phyloP scores from a whole-genome alignment of 1,284 basidiomycete genomes.

The Mycena citricolor region DNA sequence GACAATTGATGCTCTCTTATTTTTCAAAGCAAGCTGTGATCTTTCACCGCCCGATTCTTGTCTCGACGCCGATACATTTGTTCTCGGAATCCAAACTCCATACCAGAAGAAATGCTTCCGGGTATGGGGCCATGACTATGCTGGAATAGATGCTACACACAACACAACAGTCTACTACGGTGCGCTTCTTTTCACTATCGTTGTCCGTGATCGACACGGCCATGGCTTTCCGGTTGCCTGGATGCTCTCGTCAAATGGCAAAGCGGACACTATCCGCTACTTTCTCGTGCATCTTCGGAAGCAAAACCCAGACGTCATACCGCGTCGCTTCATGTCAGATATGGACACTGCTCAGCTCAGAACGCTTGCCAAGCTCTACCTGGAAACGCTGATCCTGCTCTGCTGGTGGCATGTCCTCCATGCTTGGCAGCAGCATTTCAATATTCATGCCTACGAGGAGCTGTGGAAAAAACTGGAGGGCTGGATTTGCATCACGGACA shows the following conservation, averaged over 20 bases:
- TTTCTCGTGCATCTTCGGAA: constrained; percentile 15
- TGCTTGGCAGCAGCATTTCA: constrained; percentile 25
- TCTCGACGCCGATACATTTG: constrained; percentile 11
- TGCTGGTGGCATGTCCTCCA: constrained; percentile 27
- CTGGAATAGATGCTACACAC: constrained; percentile 24
- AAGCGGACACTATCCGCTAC: constrained; percentile 18
- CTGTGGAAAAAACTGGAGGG: constrained; percentile 21
- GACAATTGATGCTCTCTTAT: constrained; percentile 4
- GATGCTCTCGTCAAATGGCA: constrained; percentile 26
- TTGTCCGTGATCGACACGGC: constrained; percentile 23
- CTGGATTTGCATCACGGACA: constrained; percentile 19
- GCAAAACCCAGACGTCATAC: constrained; percentile 11
- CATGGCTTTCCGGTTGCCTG: constrained; percentile 25
- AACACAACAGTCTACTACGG: constrained; percentile 23
- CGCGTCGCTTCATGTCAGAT: constrained; percentile 22
- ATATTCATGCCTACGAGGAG: constrained; percentile 10
- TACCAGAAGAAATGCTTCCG: constrained; percentile 18
- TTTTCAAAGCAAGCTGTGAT: constrained; percentile 17
- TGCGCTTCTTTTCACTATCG: constrained; percentile 21
- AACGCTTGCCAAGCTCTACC: constrained; percentile 9
- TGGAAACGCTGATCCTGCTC: constrained; percentile 9
- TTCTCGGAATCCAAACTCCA: constrained; percentile 22
- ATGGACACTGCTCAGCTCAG: constrained; percentile 21
- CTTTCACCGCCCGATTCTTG: constrained; percentile 2
- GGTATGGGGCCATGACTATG: constrained; percentile 15